phyloP scores from a whole-genome alignment of 176 grass and related monocot species.

The Poa annua region DNA sequence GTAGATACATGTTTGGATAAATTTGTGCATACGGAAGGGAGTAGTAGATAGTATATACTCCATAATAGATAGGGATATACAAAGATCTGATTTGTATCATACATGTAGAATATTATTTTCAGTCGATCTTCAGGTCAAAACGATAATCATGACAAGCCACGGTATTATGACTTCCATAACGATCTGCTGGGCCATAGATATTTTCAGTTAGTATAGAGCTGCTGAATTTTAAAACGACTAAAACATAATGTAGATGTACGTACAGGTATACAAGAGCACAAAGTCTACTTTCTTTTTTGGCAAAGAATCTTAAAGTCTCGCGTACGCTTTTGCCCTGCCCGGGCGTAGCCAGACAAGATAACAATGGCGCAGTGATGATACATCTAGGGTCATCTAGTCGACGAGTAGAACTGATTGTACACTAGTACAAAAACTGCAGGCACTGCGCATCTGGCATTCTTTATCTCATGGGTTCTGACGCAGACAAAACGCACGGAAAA shows the following conservation, averaged over 20 bases:
- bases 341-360: constrained; percentile 31
- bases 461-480: constrained; percentile 7
- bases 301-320: background rate
- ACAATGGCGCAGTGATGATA: constrained; percentile 37
- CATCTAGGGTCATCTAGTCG: background rate
- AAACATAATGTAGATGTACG: background rate
- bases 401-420: background rate
- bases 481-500: constrained; percentile 23
- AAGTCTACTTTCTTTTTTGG: background rate
- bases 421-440: constrained; percentile 23
- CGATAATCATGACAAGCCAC: constrained; percentile 10
- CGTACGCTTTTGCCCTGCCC: background rate
- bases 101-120: background rate
- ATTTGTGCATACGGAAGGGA: no score
- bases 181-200: background rate
- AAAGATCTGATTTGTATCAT: background rate
- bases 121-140: background rate
- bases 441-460: background rate
- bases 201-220: background rate
- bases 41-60: no score
- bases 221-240: background rate
- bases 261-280: background rate
- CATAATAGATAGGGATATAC: background rate
- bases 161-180: background rate
- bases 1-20: no score